Evolutionary conservation across 352 stramenopile genomes (phyloP).

Genomic region (Thraustotheca clavata): DNA sequence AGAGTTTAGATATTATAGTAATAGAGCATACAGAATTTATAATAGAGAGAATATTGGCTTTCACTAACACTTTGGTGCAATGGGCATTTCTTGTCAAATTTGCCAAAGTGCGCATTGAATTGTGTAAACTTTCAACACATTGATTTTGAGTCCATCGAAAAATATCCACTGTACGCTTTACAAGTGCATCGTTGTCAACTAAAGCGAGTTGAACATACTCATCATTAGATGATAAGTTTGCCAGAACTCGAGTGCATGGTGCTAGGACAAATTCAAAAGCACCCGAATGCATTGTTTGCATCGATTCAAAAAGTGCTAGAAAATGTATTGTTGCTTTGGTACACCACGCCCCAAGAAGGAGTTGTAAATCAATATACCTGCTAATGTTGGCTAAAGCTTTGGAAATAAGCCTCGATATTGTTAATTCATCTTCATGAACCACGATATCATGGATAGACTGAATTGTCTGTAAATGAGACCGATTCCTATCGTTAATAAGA

Average conservation of each 20-base stretch:
- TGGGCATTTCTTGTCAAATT: constrained; percentile 45
- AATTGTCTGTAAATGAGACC: not conserved
- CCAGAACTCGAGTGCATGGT: constrained; percentile 45
- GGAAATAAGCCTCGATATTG: constrained; percentile 35
- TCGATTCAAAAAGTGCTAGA: constrained; percentile 40
- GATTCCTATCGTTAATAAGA: not conserved
- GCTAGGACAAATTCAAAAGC: constrained; percentile 35
- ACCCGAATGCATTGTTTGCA: constrained; percentile 30
- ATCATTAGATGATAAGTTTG: constrained; percentile 60
- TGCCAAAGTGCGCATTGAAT: constrained; percentile 43
- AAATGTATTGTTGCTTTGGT: constrained; percentile 31
- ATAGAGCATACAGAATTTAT: constrained; percentile 30
- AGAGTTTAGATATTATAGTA: not conserved
- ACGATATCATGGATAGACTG: not conserved
- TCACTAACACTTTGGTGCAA: constrained; percentile 42
- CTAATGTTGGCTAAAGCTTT: constrained; percentile 64
- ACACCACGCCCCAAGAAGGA: constrained; percentile 32
- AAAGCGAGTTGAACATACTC: constrained; percentile 47
- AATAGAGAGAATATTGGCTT: constrained; percentile 41
- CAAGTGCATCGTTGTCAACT: constrained; percentile 45
- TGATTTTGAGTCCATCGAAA: constrained; percentile 32
- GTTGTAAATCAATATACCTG: constrained; percentile 50
- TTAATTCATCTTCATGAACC: not conserved
- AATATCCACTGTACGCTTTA: constrained; percentile 38
- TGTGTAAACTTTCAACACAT: constrained; percentile 35